phyloP scores from a whole-genome alignment of 192 early-diverging fungal genomes.

The Umbelopsis vinacea region DNA sequence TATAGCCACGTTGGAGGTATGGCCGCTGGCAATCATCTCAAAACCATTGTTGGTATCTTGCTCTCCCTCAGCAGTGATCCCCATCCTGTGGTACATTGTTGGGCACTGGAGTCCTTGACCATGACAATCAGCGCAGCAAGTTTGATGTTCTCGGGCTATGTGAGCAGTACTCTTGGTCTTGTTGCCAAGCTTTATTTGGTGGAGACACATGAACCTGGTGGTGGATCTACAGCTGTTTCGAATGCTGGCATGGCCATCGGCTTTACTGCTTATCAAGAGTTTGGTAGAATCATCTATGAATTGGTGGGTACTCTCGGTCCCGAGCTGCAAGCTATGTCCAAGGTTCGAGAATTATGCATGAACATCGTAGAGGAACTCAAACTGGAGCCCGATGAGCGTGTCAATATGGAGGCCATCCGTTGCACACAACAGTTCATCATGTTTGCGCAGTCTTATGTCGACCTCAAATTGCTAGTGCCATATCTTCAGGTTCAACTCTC shows the following conservation, averaged over 20 bases:
- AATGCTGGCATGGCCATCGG: constrained; percentile 63
- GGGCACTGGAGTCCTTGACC: constrained; percentile 87
- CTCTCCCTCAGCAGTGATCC: constrained; percentile 90
- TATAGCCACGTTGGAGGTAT: constrained; percentile 90
- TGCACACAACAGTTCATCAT: constrained; percentile 89
- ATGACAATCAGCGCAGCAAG: constrained; percentile 88
- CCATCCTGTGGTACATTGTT: constrained; percentile 92
- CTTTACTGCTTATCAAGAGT: constrained; percentile 67
- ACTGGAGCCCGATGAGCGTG: constrained; percentile 73
- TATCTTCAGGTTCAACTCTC: constrained; percentile 77
- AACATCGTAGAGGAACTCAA: constrained; percentile 80
- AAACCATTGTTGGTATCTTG: constrained; percentile 87
- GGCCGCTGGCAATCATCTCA: constrained; percentile 79
- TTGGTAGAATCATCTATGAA: constrained; percentile 90
- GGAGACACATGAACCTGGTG: constrained; percentile 80
- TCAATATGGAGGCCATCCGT: constrained; percentile 82
- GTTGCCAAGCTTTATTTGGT: constrained; percentile 88
- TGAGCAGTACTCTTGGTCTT: constrained; percentile 83
- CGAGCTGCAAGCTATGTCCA: constrained; percentile 76
- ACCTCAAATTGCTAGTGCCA: constrained; percentile 68
- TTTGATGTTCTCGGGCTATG: constrained; percentile 89
- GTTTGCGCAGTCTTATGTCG: constrained; percentile 81
- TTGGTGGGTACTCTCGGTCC: constrained; percentile 91
- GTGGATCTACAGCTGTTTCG: constrained; percentile 65
- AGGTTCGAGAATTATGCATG: constrained; percentile 79